Evolutionary conservation across 2,329 filamentous ascomycete species (phyloP).

Genomic region (Aspergillus oerlinghausenensis): DNA sequence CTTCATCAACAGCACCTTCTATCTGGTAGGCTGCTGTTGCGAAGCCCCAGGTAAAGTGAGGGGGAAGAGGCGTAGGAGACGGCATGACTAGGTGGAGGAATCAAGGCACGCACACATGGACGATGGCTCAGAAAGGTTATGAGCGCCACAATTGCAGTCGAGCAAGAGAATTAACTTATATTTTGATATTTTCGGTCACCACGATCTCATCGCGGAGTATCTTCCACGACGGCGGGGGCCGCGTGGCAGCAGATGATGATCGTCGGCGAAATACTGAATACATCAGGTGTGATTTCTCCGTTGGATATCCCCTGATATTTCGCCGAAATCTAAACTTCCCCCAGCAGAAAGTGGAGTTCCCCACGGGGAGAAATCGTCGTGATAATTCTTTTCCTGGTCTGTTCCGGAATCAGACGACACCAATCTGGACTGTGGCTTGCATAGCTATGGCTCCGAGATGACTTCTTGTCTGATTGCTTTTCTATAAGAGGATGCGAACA

Average conservation of each 20-base stretch:
- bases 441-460: neutral
- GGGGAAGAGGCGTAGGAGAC: neutral
- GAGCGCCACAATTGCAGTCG: neutral
- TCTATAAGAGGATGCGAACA: neutral
- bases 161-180: neutral
- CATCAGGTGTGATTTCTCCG: neutral
- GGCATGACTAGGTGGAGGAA: neutral
- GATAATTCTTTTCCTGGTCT: neutral
- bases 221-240: too few relatives aligned
- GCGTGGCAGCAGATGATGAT: neutral
- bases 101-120: neutral
- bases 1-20: conserved; percentile 37
- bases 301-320: neutral
- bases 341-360: neutral
- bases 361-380: neutral
- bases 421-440: neutral
- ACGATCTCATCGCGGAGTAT: neutral
- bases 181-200: neutral
- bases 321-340: neutral
- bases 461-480: neutral
- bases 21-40: conserved; percentile 39
- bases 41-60: conserved; percentile 37
- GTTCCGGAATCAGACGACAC: neutral
- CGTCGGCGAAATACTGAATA: neutral
- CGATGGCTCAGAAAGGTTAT: neutral